Evolutionary conservation across 2,329 filamentous ascomycete genomes (phyloP).

Genomic region (Talaromyces islandicus): DNA sequence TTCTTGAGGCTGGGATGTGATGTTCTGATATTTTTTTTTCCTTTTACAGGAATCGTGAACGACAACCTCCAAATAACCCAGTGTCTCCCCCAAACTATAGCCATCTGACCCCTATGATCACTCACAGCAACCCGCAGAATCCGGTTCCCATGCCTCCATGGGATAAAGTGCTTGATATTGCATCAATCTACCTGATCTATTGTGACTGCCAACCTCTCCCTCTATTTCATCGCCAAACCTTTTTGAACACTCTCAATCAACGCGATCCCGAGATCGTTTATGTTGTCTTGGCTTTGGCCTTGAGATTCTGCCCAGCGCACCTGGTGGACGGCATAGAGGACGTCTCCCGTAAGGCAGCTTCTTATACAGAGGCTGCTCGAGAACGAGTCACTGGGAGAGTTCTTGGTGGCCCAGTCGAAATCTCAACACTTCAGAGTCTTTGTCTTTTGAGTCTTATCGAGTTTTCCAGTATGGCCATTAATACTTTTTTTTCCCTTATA

Average conservation of each 20-base stretch:
- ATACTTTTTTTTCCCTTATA: not conserved
- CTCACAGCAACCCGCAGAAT: not conserved
- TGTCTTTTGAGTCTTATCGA: conserved; percentile 37
- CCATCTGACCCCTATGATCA: conserved; percentile 8
- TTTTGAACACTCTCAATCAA: conserved; percentile 33
- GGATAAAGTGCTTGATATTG: conserved; percentile 33
- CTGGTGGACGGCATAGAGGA: conserved; percentile 17
- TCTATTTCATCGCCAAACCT: conserved; percentile 39
- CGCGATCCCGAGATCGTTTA: conserved; percentile 34
- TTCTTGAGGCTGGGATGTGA: not conserved
- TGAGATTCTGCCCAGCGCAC: conserved; percentile 35
- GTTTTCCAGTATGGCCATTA: conserved; percentile 31
- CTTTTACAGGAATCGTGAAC: not conserved
- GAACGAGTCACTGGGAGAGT: conserved; percentile 34
- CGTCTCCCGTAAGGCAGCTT: conserved; percentile 20
- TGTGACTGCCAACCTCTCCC: conserved; percentile 47
- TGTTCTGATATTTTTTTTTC: not conserved
- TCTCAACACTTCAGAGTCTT: conserved; percentile 38
- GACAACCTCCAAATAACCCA: not conserved
- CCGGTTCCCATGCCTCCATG: conserved; percentile 28
- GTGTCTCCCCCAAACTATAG: conserved; percentile 1
- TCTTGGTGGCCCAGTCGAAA: conserved; percentile 33
- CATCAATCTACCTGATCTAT: conserved; percentile 41
- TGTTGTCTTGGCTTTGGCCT: conserved; percentile 35
- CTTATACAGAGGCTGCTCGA: conserved; percentile 33